phyloP scores from a whole-genome alignment of 192 early-diverging fungal genomes.

The Entomortierella parvispora region DNA sequence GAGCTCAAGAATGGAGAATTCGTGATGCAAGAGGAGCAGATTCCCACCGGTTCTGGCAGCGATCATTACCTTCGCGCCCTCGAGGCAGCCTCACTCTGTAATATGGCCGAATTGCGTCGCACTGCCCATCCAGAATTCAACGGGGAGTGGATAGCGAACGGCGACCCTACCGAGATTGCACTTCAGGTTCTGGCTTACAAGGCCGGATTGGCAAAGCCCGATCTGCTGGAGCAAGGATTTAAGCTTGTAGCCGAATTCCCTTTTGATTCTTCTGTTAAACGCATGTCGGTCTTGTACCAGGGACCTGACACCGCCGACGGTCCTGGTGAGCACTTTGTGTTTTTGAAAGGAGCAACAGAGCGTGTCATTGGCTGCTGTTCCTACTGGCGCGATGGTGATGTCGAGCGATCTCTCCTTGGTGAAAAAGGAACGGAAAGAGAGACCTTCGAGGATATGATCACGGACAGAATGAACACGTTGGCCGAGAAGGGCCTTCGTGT shows the following conservation, averaged over 20 bases:
- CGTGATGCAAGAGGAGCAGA: slow-evolving; percentile 41
- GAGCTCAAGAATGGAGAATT: slow-evolving; percentile 42
- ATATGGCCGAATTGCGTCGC: slow-evolving; percentile 77
- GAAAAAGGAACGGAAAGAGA: slow-evolving; percentile 32
- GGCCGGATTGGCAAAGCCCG: slow-evolving; percentile 74
- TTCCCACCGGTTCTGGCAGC: slow-evolving; percentile 25
- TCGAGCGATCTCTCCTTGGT: slow-evolving; percentile 12
- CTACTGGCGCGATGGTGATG: slow-evolving; percentile 54
- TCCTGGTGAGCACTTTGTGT: slow-evolving; percentile 64
- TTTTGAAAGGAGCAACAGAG: slow-evolving; percentile 94
- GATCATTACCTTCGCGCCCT: slow-evolving; percentile 59
- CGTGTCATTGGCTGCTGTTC: slow-evolving; percentile 79
- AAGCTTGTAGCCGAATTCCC: too few relatives aligned
- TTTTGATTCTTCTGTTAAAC: too few relatives aligned
- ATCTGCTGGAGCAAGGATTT: slow-evolving; percentile 62
- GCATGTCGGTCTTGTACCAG: too few relatives aligned
- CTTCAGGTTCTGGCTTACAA: slow-evolving; percentile 87
- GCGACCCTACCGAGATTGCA: slow-evolving; percentile 94
- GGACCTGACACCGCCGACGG: slow-evolving; percentile 31
- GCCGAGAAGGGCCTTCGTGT: slow-evolving; percentile 86
- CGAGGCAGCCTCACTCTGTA: slow-evolving; percentile 80
- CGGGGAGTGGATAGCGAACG: slow-evolving; percentile 76
- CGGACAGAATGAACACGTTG: slow-evolving; percentile 77
- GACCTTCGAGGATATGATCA: slow-evolving; percentile 60
- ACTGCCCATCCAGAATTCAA: slow-evolving; percentile 52